phyloP scores from a whole-genome alignment of 257 asterid genomes.

The Lycium barbarum region DNA sequence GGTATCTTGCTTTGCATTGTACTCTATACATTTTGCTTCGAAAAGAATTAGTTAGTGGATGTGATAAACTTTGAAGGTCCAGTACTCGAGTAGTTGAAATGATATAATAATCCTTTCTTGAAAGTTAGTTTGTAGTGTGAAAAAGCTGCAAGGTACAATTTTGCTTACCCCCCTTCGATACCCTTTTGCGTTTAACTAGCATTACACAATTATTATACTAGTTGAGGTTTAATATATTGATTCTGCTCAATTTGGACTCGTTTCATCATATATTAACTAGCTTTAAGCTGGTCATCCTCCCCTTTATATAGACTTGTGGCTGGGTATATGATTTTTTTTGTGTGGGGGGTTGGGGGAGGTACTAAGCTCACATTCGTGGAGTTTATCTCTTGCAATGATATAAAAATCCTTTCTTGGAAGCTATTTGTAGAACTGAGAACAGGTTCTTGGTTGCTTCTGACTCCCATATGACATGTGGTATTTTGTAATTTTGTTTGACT shows the following conservation, averaged over 20 bases:
- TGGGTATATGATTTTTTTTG: neutral
- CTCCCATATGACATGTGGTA: neutral
- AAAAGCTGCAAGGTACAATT: no score
- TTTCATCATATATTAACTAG: neutral
- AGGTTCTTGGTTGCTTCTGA: neutral
- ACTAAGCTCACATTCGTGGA: no score
- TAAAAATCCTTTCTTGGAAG: neutral
- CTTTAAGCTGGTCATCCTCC: neutral
- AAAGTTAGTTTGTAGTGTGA: neutral
- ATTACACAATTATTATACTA: no score
- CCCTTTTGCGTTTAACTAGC: neutral
- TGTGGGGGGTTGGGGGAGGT: no score
- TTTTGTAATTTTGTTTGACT: neutral
- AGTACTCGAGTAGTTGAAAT: neutral
- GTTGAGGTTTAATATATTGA: neutral
- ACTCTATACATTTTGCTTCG: neutral
- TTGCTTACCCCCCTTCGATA: neutral
- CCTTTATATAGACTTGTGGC: neutral
- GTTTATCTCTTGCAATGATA: neutral
- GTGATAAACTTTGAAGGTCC: slow-evolving; percentile 15
- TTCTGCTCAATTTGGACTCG: neutral
- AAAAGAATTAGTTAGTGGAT: slow-evolving; percentile 2
- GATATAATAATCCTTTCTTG: neutral
- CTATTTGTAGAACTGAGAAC: neutral
- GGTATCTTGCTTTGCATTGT: neutral